A percentile compares a stretch with the other conserved stretches of the same genome.
Evolutionary conservation across 352 stramenopile species (phyloP).

Genomic region (Thraustotheca clavata): DNA sequence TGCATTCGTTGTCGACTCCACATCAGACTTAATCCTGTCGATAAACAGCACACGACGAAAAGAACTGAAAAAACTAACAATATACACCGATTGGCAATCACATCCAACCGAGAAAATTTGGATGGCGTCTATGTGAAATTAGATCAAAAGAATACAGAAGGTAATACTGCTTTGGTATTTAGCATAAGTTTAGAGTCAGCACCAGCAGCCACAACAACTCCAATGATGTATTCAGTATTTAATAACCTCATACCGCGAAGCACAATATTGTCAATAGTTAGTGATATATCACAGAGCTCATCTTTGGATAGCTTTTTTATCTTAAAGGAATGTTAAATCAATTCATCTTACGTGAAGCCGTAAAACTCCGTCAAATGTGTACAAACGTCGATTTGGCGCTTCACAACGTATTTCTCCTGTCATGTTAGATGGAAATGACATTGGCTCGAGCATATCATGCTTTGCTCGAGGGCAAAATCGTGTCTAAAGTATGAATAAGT

Average conservation of each 20-base stretch:
- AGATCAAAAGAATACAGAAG: neutral
- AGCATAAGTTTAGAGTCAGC: conserved; percentile 78
- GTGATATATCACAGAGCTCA: conserved; percentile 48
- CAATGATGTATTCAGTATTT: conserved; percentile 75
- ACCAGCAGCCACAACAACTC: conserved; percentile 66
- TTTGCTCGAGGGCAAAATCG: neutral
- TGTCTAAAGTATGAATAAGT: conserved; percentile 8
- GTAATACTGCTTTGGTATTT: conserved; percentile 68
- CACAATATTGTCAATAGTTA: conserved; percentile 74
- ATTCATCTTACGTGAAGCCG: neutral
- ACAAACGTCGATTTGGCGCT: conserved; percentile 67
- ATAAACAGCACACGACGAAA: conserved; percentile 29
- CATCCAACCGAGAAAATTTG: conserved; percentile 76
- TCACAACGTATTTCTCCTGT: conserved; percentile 64
- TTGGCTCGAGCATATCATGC: conserved; percentile 27
- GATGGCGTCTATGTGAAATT: conserved; percentile 33
- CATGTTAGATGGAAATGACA: conserved; percentile 46
- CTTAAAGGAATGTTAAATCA: neutral
- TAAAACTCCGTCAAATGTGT: conserved; percentile 73
- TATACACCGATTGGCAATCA: conserved; percentile 71
- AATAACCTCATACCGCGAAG: conserved; percentile 74
- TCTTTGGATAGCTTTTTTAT: neutral
- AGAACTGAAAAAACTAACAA: conserved; percentile 76
- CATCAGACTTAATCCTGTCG: conserved; percentile 6
- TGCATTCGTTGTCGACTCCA: neutral